Percentiles rank a stretch among this genome's conserved stretches.
phyloP scores from a whole-genome alignment of 495 filamentous ascomycete genomes.

The Emericellopsis terricola region DNA sequence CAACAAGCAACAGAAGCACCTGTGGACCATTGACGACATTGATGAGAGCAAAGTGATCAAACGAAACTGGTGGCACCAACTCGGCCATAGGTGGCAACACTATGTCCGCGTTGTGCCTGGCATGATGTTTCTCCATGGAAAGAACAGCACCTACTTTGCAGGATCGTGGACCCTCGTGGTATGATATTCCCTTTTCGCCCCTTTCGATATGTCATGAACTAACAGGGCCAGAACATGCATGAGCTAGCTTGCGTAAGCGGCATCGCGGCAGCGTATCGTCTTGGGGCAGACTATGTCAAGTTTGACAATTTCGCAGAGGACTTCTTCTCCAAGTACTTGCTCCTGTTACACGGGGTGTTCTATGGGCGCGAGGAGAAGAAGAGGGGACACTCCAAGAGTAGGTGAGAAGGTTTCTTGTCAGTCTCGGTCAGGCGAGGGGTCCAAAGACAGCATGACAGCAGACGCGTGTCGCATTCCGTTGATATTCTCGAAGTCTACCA shows the following conservation, averaged over 20 bases:
- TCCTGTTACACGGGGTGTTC: constrained; percentile 30
- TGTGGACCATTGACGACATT: constrained; percentile 62
- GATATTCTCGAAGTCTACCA: too few species aligned
- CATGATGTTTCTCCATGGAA: constrained; percentile 67
- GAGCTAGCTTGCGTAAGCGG: constrained; percentile 65
- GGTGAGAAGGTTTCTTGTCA: too few species aligned
- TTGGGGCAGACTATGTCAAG: constrained; percentile 53
- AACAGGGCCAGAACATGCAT: constrained; percentile 44
- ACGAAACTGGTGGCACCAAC: constrained; percentile 72
- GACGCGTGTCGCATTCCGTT: too few species aligned
- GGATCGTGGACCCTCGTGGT: constrained; percentile 64
- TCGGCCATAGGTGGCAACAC: constrained; percentile 68
- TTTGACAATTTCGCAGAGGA: constrained; percentile 43
- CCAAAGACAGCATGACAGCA: too few species aligned
- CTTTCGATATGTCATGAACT: background rate
- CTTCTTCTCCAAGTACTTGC: constrained; percentile 36
- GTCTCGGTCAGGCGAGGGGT: too few species aligned
- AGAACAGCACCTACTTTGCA: constrained; percentile 48
- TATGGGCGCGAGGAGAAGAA: constrained; percentile 24
- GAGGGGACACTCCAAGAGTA: constrained; percentile 5
- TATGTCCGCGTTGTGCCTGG: constrained; percentile 60
- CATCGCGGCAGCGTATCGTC: constrained; percentile 56
- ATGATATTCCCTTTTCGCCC: constrained; percentile 9
- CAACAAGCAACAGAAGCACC: constrained; percentile 38
- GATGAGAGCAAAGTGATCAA: constrained; percentile 49